Percentiles rank a stretch among this genome's conserved stretches.
Evolutionary conservation across 2,329 filamentous ascomycete species (phyloP).

Genomic region (Ophiocordyceps polyrhachis-furcata): DNA sequence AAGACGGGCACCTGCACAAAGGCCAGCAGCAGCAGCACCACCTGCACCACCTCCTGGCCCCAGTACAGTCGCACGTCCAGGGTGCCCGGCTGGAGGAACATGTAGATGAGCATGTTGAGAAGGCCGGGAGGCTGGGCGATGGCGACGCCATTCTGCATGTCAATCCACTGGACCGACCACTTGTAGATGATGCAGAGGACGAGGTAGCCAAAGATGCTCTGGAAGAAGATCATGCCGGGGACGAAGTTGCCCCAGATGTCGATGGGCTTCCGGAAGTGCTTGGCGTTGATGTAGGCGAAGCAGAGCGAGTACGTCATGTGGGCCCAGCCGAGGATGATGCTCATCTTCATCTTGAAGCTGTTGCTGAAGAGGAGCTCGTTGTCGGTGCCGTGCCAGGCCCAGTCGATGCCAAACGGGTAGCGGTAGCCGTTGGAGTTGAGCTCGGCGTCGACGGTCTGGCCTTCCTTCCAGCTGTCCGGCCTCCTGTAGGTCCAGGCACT

Average conservation of each 20-base stretch:
- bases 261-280: conserved; percentile 84
- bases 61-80: conserved; percentile 56
- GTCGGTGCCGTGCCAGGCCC: conserved; percentile 89
- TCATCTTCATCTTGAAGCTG: conserved; percentile 99
- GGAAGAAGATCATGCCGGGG: conserved; percentile 98
- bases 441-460: conserved; percentile 43
- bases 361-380: conserved; percentile 93
- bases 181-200: conserved; percentile 92
- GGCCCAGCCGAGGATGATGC: conserved; percentile 88
- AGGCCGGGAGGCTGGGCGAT: conserved; percentile 59
- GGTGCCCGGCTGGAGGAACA: conserved; percentile 81
- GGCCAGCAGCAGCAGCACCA: conserved; percentile 63
- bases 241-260: conserved; percentile 97
- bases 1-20: conserved; percentile 75
- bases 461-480: conserved; percentile 48
- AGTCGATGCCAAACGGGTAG: conserved; percentile 91
- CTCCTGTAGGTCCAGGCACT: conserved; percentile 72
- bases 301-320: conserved; percentile 98
- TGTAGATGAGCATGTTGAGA: conserved; percentile 98
- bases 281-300: conserved; percentile 81
- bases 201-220: conserved; percentile 94
- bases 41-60: conserved; percentile 60
- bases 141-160: conserved; percentile 15
- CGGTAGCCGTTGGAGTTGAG: conserved; percentile 55
- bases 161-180: conserved; percentile 76